These are phyloP conservation scores for Boletus smithii DNA, from an alignment of 1,284 basidiomycete genomes.

Conservation along the genomic window DNA sequence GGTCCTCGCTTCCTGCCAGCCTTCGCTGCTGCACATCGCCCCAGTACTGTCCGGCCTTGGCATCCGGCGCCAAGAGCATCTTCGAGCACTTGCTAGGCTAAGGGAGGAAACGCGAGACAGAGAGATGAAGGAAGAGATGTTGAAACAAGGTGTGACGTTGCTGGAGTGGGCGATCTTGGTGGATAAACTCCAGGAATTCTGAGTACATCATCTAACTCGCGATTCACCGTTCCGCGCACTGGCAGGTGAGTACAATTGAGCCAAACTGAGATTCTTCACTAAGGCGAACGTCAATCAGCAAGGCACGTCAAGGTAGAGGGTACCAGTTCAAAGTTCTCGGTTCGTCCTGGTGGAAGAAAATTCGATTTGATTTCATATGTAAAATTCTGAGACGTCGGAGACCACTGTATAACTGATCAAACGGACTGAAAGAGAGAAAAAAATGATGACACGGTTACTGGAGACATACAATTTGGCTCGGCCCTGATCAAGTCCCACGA, in stretches of 20 bases:
- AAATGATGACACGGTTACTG: too few species aligned
- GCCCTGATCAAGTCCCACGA: too few species aligned
- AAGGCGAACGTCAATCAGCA: neutral
- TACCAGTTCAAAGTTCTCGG: neutral
- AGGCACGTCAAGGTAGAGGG: neutral
- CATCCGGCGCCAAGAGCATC: conserved; percentile 54
- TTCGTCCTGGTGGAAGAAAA: neutral
- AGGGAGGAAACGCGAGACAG: conserved; percentile 61
- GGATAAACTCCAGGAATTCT: conserved; percentile 42
- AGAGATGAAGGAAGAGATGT: conserved; percentile 63
- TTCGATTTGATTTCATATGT: conserved; percentile 1
- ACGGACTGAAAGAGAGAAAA: too few species aligned
- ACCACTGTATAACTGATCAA: too few species aligned
- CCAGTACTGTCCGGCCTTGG: conserved; percentile 55
- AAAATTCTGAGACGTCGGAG: neutral
- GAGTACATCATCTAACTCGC: neutral
- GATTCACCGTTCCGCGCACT: neutral
- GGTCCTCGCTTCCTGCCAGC: conserved; percentile 54
- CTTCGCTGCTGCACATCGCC: conserved; percentile 55
- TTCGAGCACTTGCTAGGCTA: conserved; percentile 55
- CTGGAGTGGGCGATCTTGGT: conserved; percentile 76
- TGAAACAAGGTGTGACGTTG: conserved; percentile 61
- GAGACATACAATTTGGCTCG: too few species aligned
- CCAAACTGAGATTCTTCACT: neutral
- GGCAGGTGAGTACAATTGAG: conserved; percentile 6